Evolutionary conservation across 2,329 filamentous ascomycete genomes (phyloP), one percentile per base, ranked within the genome.

Genomic region (Aureobasidium sp.): DNA sequence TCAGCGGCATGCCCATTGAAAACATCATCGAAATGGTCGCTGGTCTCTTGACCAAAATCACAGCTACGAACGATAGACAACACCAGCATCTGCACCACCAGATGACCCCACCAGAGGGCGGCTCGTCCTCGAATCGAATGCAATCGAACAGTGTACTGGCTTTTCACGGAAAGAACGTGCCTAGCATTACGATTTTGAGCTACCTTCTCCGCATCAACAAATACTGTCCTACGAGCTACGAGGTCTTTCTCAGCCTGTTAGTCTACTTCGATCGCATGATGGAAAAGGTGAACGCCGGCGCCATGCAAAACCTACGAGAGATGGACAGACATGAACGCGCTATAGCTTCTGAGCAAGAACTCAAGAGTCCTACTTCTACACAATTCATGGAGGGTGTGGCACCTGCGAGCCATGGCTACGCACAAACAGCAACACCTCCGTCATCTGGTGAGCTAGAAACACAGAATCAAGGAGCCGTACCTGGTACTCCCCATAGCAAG

Each of bases 201-300:
- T 99, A 99, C 70, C 79, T 99, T 59, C 93, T 88, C 69, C 87
- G 94, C 64, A 97, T 99, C 72, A 93, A 99, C 77, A 97, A 97
- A 77, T 99, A 99, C 76, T 99, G 94, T 70, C 94, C 94, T 0
- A 97, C 94, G 6, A 97, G 94, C 0, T 99, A 96, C 72, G 94
- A 99, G 75, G 94, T 99, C 0, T 99, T 99, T 71, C 78, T 99
- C 64, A 97, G 92, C 72, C 77, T 99, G 69, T 78, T 99, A 61
- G 92, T 99, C 35, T 99, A 97, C 75, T 99, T 99, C 75, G 94
- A 99, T 73, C 89, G 94, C 65, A 99, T 99, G 94, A 97, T 93
- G 47, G 94, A 97, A 73, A 84, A 91, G 63, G 91, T 97, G 63
- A 97, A 97, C 72, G 87, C 88, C 48, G 82, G 87, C 62, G 88